These are phyloP conservation scores for Fusarium incarnatum DNA, from an alignment of 2,329 filamentous ascomycete genomes.

Conservation along the genomic window DNA sequence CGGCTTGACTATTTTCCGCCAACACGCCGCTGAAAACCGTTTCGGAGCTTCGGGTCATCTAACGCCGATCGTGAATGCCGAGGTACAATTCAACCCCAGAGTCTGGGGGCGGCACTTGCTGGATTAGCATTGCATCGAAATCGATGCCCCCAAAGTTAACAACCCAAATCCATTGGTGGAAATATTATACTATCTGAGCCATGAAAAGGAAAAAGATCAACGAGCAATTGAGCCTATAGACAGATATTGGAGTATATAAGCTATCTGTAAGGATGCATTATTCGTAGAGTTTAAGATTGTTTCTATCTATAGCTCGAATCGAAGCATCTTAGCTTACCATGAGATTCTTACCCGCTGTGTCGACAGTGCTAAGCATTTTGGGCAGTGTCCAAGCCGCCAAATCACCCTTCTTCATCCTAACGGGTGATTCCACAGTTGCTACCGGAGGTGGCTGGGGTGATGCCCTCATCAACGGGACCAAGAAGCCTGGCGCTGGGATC, in stretches of 20 bases:
- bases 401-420: constrained; percentile 17
- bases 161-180: neutral
- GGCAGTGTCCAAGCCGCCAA: neutral
- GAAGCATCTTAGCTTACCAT: neutral
- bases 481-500: neutral
- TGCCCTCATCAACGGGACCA: constrained; percentile 7
- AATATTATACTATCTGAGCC: neutral
- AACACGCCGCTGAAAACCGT: neutral
- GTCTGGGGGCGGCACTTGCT: neutral
- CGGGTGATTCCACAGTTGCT: constrained; percentile 20
- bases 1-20: neutral
- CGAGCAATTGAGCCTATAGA: neutral
- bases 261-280: neutral
- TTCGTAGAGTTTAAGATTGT: accelerated
- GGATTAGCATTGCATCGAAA: neutral
- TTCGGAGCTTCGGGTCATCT: neutral
- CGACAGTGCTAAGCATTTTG: neutral
- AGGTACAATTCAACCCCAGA: neutral
- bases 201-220: neutral
- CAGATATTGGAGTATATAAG: neutral
- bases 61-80: neutral
- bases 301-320: neutral
- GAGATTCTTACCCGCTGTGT: neutral
- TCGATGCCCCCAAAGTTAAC: neutral
- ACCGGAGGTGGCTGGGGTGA: constrained; percentile 9